Evolutionary conservation across 495 filamentous ascomycete species (phyloP), one percentile per base, ranked within the genome.

Genomic region (Penicillium steckii): DNA sequence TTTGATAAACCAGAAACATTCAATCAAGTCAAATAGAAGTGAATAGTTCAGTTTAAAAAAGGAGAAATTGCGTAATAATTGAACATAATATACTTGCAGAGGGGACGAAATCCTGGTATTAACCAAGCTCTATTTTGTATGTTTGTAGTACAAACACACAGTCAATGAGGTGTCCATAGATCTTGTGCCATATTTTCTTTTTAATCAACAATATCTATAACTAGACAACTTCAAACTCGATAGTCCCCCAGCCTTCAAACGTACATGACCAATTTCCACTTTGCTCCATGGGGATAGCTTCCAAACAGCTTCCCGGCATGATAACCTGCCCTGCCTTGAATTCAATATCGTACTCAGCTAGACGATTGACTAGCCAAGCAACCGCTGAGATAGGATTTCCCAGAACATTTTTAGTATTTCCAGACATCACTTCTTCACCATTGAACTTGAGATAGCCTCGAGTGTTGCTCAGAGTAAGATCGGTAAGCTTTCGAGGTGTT

Each of bases 391-490:
- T 22, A 8, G 61, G 61, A 30, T 64, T 60, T 0, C 61, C 55
- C 13, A 60, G 52, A n/a, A 60, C 30, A 33, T 60, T 60, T 32
- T 46, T 55, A 12, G 52, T 62, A 29, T 58, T 62, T 2, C 59
- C 55, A 10, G 44, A 26, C 61, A 64, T 58, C 17, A 59, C 51
- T 23, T 64, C 54, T 22, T 48, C 17, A 24, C 53, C 57, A 26
- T 64, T 64, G 26, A 56, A 58, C 26, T 44, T 26, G 32, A 64
- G 37, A 8, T 38, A 41, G 0, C 54, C 61, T 15, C 51, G 48
- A 1, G 33, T 58, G 38, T 64, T 52, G 40, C 54, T 49, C 8
- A 64, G 54, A 12, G 40, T 58, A 2, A 60, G 51, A 8, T 60
- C 56, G 13, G 54, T 53, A 7, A 60, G 25, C 43, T 40, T 54